phyloP scores from a whole-genome alignment of 345 rosid genomes.

The Nephelium lappaceum region DNA sequence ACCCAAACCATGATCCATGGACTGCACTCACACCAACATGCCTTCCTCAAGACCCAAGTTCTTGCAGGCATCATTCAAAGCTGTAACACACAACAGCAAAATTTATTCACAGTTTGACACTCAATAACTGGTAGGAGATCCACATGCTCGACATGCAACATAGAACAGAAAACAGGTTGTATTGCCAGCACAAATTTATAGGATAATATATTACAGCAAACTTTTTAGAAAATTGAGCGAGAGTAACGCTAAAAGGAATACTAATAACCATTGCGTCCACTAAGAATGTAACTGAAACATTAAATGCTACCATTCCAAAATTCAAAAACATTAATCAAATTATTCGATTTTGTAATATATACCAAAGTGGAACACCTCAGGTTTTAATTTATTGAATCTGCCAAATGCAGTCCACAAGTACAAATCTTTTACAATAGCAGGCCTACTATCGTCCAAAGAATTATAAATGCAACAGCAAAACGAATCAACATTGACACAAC shows the following conservation, averaged over 20 bases:
- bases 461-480: not conserved
- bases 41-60: slow-evolving; percentile 72
- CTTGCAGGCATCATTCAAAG: slow-evolving; percentile 66
- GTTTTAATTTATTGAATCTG: not conserved
- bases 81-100: slow-evolving; percentile 59
- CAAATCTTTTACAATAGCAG: not conserved
- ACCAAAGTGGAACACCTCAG: not conserved
- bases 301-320: not conserved
- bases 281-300: too few species aligned
- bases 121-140: slow-evolving; percentile 40
- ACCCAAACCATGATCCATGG: slow-evolving; percentile 42
- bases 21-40: slow-evolving; percentile 55
- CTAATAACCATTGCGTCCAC: not conserved
- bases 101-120: slow-evolving; percentile 42
- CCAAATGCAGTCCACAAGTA: not conserved
- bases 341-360: not conserved
- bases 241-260: not conserved
- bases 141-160: slow-evolving; percentile 33
- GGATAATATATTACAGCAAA: not conserved
- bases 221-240: not conserved
- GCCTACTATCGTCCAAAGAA: not conserved
- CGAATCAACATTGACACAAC: not conserved
- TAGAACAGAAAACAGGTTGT: slow-evolving; percentile 14
- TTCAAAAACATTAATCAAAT: not conserved
- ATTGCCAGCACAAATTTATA: slow-evolving; percentile 15